Evolutionary conservation across 192 early-diverging fungal genomes (phyloP), one percentile per base, ranked within the genome.

Genomic region (Lobosporangium transversale): DNA sequence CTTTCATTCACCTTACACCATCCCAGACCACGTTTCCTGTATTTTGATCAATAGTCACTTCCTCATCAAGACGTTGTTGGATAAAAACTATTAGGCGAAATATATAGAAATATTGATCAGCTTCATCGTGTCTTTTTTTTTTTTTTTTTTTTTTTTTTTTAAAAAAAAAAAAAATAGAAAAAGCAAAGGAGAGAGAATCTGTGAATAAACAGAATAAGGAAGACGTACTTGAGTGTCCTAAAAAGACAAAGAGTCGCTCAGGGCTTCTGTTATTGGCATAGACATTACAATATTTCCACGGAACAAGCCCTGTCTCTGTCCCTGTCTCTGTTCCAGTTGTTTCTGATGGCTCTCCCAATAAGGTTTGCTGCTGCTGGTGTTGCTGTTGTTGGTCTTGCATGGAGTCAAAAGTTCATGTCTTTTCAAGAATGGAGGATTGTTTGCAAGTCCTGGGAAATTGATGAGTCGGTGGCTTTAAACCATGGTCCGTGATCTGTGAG

Each of bases 11-110:
- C n/a, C 68, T 48, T 66, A 70, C 78, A 0, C 78, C 78, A 47
- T 79, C 78, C 78, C 78, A 79, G 0, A 79, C 78, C 35, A 79
- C 78, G 26, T 79, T 79, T 18, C 78, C 78, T 27, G 68, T 79
- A 56, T 70, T 79, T 29, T 79, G 78, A 44, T 79, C 62, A 45
- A 79, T 63, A 35, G 62, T 66, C 18, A 79, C 61, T 42, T 58
- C 59, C 42, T 79, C 68, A 26, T 79, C 68, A 9, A 79, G 53
- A 3, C 54, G 70, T 12, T 79, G 68, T 4, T 62, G 49, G 24
- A 79, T 61, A 14, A 79, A 40, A 4, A 79, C 78, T 79, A 15
- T 5, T 31, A 29, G 8, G 33, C 20, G 31, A 20, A 45, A 4
- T 36, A 21, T 20, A 30, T 26, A 3, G 50, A 42, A 15, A 30